Evolutionary conservation across 768 basidiomycete genomes (phyloP).

Genomic region (Russula foetens): DNA sequence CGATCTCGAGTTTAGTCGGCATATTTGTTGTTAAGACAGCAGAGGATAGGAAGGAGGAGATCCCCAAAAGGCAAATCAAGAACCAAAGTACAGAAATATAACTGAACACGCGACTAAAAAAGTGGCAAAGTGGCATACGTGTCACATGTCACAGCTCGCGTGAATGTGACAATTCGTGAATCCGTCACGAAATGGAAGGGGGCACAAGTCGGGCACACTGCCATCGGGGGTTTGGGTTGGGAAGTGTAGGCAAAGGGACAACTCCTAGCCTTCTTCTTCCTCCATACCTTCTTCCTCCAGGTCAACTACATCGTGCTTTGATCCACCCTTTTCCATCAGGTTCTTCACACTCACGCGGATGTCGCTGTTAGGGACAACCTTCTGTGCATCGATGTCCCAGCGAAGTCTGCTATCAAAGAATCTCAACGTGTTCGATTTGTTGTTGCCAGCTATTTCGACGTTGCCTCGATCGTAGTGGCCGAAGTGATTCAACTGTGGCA

Average conservation of each 20-base stretch:
- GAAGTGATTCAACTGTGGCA: constrained; percentile 37
- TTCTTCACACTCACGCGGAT: constrained; percentile 17
- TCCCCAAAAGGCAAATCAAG: no score
- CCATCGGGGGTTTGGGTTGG: no score
- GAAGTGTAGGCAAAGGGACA: neutral
- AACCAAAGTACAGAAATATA: no score
- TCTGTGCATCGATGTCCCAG: constrained; percentile 19
- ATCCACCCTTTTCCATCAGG: constrained; percentile 18
- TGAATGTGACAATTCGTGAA: constrained; percentile 12
- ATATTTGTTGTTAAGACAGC: constrained; percentile 1
- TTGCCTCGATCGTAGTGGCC: constrained; percentile 34
- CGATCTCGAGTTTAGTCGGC: constrained; percentile 15
- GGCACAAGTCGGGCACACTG: no score
- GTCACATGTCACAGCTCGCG: constrained; percentile 4
- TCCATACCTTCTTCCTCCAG: constrained; percentile 17
- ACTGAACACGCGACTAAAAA: no score
- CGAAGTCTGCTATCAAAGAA: constrained; percentile 18
- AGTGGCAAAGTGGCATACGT: neutral
- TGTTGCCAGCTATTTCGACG: constrained; percentile 23
- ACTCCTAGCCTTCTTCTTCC: constrained; percentile 12
- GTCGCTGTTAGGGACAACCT: constrained; percentile 11
- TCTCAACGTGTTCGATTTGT: neutral
- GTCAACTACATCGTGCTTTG: constrained; percentile 14
- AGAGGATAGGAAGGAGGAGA: neutral
- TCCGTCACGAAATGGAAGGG: no score